Conservation (phyloP, 2,329 filamentous ascomycete genomes). For the Raffaelea arxii region DNA sequence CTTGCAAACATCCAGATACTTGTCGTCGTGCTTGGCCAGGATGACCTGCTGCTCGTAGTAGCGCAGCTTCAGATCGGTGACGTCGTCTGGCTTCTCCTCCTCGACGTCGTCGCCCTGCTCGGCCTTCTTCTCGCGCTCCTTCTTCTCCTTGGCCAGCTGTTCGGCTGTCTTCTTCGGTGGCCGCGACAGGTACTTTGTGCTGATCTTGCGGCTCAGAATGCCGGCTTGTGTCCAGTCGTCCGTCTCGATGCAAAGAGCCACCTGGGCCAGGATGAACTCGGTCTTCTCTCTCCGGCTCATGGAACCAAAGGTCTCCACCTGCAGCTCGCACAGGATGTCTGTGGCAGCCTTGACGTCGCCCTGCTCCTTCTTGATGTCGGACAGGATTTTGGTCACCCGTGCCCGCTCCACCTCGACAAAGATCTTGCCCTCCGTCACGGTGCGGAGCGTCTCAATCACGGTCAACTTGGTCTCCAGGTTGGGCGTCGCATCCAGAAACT, state of each 20-base stretch:
- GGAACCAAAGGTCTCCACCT: constrained; percentile 97
- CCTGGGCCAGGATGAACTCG: constrained; percentile 94
- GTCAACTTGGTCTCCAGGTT: constrained; percentile 80
- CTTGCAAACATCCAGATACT: constrained; percentile 96
- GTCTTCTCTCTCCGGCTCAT: constrained; percentile 98
- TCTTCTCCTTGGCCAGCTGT: constrained; percentile 82
- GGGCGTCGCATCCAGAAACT: constrained; percentile 78
- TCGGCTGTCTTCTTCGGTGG: constrained; percentile 86
- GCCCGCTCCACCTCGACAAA: constrained; percentile 98
- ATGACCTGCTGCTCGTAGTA: constrained; percentile 98
- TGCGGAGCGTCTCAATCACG: constrained; percentile 88
- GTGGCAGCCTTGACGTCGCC: constrained; percentile 84
- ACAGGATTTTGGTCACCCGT: constrained; percentile 87
- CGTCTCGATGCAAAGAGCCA: constrained; percentile 87
- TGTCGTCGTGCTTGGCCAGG: constrained; percentile 91
- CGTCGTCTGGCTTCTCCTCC: constrained; percentile 73
- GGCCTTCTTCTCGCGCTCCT: constrained; percentile 79
- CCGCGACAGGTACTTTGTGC: constrained; percentile 81
- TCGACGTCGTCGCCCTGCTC: constrained; percentile 71
- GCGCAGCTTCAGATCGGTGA: constrained; percentile 88
- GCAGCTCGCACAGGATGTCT: constrained; percentile 91
- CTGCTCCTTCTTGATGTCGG: constrained; percentile 94
- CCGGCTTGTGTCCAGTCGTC: constrained; percentile 93
- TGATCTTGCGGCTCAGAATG: constrained; percentile 93
- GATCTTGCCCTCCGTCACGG: constrained; percentile 98